phyloP scores from a whole-genome alignment of 352 stramenopile species.

The Phytophthora constricta region DNA sequence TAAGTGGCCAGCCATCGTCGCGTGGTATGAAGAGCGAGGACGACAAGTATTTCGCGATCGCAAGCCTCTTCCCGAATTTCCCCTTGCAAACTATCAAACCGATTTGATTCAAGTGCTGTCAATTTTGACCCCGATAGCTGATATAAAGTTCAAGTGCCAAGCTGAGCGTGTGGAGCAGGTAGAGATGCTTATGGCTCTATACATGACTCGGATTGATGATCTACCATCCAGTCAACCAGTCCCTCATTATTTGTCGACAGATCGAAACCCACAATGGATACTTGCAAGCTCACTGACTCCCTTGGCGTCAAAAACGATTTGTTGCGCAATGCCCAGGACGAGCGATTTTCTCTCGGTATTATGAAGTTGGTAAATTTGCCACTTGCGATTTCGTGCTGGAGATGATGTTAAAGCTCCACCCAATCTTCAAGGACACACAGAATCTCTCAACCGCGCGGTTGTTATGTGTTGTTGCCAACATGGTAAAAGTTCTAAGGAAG shows the following conservation, averaged over 20 bases:
- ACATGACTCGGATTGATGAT: constrained; percentile 1
- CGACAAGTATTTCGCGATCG: constrained; percentile 1
- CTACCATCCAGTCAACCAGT: constrained; percentile 8
- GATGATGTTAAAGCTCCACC: constrained; percentile 18
- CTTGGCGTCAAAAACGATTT: constrained; percentile 13
- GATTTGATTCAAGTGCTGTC: neutral
- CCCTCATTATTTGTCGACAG: constrained; percentile 19
- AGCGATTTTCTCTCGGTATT: constrained; percentile 18
- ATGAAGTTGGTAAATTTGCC: constrained; percentile 1
- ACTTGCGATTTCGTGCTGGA: constrained; percentile 18
- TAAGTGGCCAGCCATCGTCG: constrained; percentile 13
- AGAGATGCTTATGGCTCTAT: neutral
- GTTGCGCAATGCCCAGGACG: neutral
- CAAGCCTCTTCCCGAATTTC: neutral
- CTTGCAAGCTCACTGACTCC: constrained; percentile 9
- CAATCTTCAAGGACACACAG: constrained; percentile 19
- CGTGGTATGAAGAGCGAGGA: constrained; percentile 14
- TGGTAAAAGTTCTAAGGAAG: constrained; percentile 2
- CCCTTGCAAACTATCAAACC: neutral
- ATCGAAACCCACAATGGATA: constrained; percentile 22
- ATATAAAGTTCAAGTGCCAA: neutral
- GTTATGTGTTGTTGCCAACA: constrained; percentile 16
- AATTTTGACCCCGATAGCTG: neutral
- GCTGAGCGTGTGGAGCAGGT: neutral
- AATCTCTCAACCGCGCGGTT: constrained; percentile 7